phyloP scores from a whole-genome alignment of 169 alveolate genomes.

The Sarcocystis neurona region DNA sequence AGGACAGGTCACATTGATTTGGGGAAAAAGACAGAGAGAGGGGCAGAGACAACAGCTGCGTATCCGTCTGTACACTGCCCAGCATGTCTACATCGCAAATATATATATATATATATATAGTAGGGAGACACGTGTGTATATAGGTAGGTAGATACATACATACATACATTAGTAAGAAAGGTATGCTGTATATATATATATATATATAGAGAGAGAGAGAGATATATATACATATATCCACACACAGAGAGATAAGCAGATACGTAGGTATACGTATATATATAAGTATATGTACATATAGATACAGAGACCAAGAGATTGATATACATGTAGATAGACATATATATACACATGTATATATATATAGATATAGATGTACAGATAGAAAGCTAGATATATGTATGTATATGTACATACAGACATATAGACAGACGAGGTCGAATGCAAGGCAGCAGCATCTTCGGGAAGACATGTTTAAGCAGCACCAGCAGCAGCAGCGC shows the following conservation, averaged over 20 bases:
- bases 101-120: too few species aligned
- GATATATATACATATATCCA: neutral
- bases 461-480: neutral
- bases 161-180: too few species aligned
- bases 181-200: too few species aligned
- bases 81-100: too few species aligned
- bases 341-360: neutral
- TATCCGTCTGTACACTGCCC: too few species aligned
- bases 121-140: too few species aligned
- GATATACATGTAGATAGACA: neutral
- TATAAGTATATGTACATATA: neutral
- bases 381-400: neutral
- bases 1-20: too few species aligned
- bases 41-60: too few species aligned
- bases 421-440: neutral
- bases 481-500: constrained; percentile 6
- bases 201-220: neutral
- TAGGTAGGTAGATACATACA: too few species aligned
- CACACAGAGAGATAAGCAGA: neutral
- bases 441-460: neutral
- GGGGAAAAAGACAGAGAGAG: too few species aligned
- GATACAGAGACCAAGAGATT: too few species aligned
- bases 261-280: neutral
- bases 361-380: neutral
- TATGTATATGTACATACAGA: neutral